Evolutionary conservation across 495 filamentous ascomycete genomes (phyloP).

Genomic region (Annulohypoxylon stygium): DNA sequence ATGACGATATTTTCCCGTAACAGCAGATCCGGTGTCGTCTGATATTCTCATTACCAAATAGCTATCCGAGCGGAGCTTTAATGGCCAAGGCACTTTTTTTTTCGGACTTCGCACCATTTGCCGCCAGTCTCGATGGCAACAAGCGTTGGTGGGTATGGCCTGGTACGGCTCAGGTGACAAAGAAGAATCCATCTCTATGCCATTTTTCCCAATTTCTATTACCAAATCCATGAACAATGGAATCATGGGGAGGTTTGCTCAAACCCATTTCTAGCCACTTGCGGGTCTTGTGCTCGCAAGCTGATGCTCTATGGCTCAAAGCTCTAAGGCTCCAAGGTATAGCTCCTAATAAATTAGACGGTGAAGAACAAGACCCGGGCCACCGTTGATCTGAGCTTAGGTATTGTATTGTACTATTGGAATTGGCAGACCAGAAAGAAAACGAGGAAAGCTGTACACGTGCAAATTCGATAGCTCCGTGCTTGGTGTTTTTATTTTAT

Average conservation of each 20-base stretch:
- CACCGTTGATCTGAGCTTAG: neutral
- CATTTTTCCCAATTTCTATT: slow-evolving; percentile 54
- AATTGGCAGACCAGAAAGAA: slow-evolving; percentile 33
- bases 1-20: slow-evolving; percentile 48
- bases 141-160: slow-evolving; percentile 50
- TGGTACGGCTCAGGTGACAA: slow-evolving; percentile 57
- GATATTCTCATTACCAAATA: slow-evolving; percentile 53
- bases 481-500: slow-evolving; percentile 39
- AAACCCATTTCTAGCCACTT: slow-evolving; percentile 34
- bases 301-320: slow-evolving; percentile 1
- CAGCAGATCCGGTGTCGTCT: slow-evolving; percentile 35
- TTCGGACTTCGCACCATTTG: slow-evolving; percentile 37
- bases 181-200: slow-evolving; percentile 48
- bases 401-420: slow-evolving; percentile 34
- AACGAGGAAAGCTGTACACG: slow-evolving; percentile 27
- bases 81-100: slow-evolving; percentile 35
- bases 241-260: slow-evolving; percentile 46
- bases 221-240: slow-evolving; percentile 54
- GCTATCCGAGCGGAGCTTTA: slow-evolving; percentile 45
- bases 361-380: slow-evolving; percentile 35
- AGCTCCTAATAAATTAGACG: slow-evolving; percentile 42
- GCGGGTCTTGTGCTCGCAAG: slow-evolving; percentile 30
- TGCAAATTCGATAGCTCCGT: slow-evolving; percentile 36
- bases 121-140: slow-evolving; percentile 46
- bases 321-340: slow-evolving; percentile 9